Percentiles rank a stretch among this genome's conserved stretches.
Evolutionary conservation across 305 asterid genomes (phyloP).

Genomic region (Fraxinus angustifolia): DNA sequence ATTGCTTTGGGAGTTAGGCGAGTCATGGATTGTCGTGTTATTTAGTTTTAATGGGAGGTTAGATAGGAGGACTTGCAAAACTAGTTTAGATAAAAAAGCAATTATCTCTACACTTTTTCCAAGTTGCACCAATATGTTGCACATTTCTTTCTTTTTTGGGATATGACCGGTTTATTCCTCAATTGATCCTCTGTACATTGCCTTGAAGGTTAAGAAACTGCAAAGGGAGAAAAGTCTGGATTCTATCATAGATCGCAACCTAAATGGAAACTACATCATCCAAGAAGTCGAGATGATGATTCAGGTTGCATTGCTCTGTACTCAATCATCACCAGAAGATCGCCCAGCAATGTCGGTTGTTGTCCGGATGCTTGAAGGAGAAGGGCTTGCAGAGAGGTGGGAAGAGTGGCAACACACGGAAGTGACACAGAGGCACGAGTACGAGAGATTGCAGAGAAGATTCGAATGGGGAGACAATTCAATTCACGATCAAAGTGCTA

Average conservation of each 20-base stretch:
- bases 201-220: slow-evolving; percentile 66
- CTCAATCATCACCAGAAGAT: slow-evolving; percentile 80
- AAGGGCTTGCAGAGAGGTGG: slow-evolving; percentile 90
- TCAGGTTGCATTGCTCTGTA: slow-evolving; percentile 79
- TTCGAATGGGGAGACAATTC: slow-evolving; percentile 86
- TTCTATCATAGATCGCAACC: slow-evolving; percentile 66
- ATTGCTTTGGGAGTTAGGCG: not conserved
- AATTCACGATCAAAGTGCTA: slow-evolving; percentile 64
- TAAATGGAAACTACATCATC: slow-evolving; percentile 46
- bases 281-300: slow-evolving; percentile 88
- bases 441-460: slow-evolving; percentile 67
- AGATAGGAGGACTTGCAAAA: not conserved
- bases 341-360: slow-evolving; percentile 94
- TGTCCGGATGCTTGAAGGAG: slow-evolving; percentile 89
- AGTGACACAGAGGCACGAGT: slow-evolving; percentile 66
- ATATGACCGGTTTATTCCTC: not conserved
- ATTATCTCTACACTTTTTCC: not conserved
- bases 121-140: not conserved
- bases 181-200: not conserved
- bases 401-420: slow-evolving; percentile 88
- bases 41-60: not conserved
- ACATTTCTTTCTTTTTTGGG: not conserved
- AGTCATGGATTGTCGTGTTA: not conserved
- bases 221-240: slow-evolving; percentile 70
- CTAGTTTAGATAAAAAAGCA: not conserved